phyloP scores from a whole-genome alignment of 345 rosid genomes.

The Limnanthes douglasii region DNA sequence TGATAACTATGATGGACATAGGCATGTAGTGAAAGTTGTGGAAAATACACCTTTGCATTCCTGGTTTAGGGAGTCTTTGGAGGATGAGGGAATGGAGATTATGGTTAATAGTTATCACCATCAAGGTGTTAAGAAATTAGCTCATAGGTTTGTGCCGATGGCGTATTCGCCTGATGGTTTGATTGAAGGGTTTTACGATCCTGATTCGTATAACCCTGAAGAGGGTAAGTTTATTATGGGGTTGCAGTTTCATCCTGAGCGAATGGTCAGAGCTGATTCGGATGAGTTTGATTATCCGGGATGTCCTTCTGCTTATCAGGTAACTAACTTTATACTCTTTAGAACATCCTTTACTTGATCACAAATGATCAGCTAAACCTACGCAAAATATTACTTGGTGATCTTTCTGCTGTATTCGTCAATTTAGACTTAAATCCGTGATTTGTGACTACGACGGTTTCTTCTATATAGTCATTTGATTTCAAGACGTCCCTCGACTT shows the following conservation, averaged over 20 bases:
- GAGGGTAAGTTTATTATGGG: slow-evolving; percentile 83
- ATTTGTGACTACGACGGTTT: too few species aligned
- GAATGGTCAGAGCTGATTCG: slow-evolving; percentile 42
- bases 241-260: slow-evolving; percentile 80
- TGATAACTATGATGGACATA: slow-evolving; percentile 59
- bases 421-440: too few species aligned
- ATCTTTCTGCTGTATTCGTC: too few species aligned
- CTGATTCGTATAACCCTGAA: slow-evolving; percentile 51
- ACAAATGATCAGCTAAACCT: too few species aligned
- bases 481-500: too few species aligned
- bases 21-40: slow-evolving; percentile 43
- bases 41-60: slow-evolving; percentile 43
- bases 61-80: slow-evolving; percentile 59
- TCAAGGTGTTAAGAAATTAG: slow-evolving; percentile 72
- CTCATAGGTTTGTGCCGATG: slow-evolving; percentile 60
- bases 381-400: too few species aligned
- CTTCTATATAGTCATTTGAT: too few species aligned
- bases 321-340: slow-evolving; percentile 1
- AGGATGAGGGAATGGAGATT: slow-evolving; percentile 39
- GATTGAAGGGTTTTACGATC: slow-evolving; percentile 87
- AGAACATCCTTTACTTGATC: too few species aligned
- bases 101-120: slow-evolving; percentile 82
- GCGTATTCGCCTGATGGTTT: slow-evolving; percentile 74
- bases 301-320: slow-evolving; percentile 74
- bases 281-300: slow-evolving; percentile 72